A percentile compares a stretch with the other conserved stretches of the same genome.
Evolutionary conservation across 1,284 basidiomycete species (phyloP).

Genomic region (Cryptococcus wingfieldii): DNA sequence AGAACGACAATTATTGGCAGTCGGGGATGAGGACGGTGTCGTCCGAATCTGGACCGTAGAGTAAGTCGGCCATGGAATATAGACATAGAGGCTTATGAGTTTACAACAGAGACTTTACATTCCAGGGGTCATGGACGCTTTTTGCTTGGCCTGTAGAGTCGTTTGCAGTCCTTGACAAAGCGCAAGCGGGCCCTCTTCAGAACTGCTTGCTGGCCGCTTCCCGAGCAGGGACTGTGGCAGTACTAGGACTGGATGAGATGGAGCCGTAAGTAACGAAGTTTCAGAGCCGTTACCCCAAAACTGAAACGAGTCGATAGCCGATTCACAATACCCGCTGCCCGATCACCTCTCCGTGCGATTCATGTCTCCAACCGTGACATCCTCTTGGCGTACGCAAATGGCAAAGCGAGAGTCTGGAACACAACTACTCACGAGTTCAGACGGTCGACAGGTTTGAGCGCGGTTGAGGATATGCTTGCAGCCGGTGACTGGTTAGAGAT

Average conservation of each 20-base stretch:
- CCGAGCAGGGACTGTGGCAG: slow-evolving; percentile 72
- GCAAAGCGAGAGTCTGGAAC: slow-evolving; percentile 82
- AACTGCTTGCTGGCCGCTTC: slow-evolving; percentile 72
- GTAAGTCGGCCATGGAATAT: slow-evolving; percentile 11
- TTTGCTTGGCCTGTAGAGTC: slow-evolving; percentile 52
- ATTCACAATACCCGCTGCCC: slow-evolving; percentile 72
- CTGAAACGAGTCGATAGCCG: slow-evolving; percentile 52
- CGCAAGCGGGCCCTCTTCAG: slow-evolving; percentile 56
- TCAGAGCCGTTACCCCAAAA: neutral
- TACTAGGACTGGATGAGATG: slow-evolving; percentile 70
- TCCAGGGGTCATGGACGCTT: slow-evolving; percentile 33
- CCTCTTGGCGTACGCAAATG: slow-evolving; percentile 70
- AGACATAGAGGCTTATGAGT: neutral
- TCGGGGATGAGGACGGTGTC: slow-evolving; percentile 45
- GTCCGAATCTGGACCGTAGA: slow-evolving; percentile 39
- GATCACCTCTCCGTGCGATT: slow-evolving; percentile 61
- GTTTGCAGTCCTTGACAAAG: slow-evolving; percentile 22
- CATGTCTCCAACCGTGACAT: slow-evolving; percentile 69
- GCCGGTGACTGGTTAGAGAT: slow-evolving; percentile 61
- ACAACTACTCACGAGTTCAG: slow-evolving; percentile 77
- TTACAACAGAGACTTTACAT: slow-evolving; percentile 21
- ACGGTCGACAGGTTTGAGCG: slow-evolving; percentile 71
- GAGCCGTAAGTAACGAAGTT: slow-evolving; percentile 59
- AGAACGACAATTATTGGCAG: slow-evolving; percentile 22
- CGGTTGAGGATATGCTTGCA: slow-evolving; percentile 67